These are phyloP conservation scores for Dalbergia cochinchinensis DNA, from an alignment of 306 rosid species.

Conservation along the genomic window DNA sequence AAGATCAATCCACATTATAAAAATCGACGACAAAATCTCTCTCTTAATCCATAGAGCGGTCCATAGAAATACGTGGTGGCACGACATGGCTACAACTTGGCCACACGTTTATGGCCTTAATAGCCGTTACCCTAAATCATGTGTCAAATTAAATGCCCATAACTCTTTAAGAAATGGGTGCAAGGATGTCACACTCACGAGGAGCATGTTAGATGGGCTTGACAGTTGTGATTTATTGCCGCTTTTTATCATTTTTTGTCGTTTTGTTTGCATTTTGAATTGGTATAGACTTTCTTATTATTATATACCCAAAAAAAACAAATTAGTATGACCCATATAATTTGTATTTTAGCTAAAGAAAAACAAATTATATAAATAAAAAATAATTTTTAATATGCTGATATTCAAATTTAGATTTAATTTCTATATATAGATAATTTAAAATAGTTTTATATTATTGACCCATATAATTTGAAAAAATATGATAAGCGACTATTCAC, in stretches of 20 bases:
- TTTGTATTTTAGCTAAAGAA: background rate
- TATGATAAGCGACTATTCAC: no score
- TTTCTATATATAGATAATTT: no score
- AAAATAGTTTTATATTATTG: no score
- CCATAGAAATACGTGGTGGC: slow-evolving; percentile 37
- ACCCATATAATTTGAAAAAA: no score
- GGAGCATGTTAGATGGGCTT: background rate
- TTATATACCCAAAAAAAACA: no score
- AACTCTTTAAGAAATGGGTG: background rate
- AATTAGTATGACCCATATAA: no score
- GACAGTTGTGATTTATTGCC: background rate
- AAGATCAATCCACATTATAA: slow-evolving; percentile 2
- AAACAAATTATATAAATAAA: no score
- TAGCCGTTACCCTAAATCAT: no score
- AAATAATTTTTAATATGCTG: no score
- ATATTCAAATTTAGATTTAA: no score
- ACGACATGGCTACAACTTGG: slow-evolving; percentile 30
- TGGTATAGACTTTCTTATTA: no score
- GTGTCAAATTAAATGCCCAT: background rate
- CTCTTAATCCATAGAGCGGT: background rate
- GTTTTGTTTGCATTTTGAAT: background rate
- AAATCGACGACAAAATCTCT: background rate
- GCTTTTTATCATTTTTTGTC: no score
- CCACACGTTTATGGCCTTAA: background rate
- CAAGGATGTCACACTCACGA: background rate